Conservation (phyloP, 352 stramenopile species). For the Pythium sukuiense region DNA sequence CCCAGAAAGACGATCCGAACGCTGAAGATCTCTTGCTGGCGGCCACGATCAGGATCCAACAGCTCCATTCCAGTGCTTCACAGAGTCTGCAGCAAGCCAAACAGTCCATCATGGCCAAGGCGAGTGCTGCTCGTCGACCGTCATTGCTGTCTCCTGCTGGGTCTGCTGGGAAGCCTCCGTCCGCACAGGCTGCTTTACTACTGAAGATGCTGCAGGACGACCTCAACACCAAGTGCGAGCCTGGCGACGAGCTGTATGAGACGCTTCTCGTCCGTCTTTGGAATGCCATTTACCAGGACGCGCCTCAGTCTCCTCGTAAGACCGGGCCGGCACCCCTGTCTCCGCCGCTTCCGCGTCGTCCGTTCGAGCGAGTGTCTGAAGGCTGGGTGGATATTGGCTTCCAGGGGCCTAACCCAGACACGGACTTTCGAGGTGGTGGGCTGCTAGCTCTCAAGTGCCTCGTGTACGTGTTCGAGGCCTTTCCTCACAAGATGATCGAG, state of each 20-base stretch:
- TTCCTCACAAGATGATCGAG: constrained; percentile 65
- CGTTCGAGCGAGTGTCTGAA: constrained; percentile 47
- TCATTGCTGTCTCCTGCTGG: not conserved
- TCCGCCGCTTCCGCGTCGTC: constrained; percentile 8
- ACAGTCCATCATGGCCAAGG: constrained; percentile 35
- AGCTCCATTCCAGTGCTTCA: constrained; percentile 40
- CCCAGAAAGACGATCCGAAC: constrained; percentile 57
- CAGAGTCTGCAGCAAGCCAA: constrained; percentile 38
- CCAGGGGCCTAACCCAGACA: constrained; percentile 75
- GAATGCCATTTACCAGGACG: constrained; percentile 53
- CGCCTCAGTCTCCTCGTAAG: constrained; percentile 19
- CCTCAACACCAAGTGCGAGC: constrained; percentile 59
- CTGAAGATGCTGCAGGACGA: constrained; percentile 59
- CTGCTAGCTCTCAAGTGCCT: constrained; percentile 82
- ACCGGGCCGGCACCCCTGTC: not conserved
- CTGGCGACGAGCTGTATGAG: constrained; percentile 67
- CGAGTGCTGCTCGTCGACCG: constrained; percentile 13
- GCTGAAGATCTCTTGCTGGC: constrained; percentile 62
- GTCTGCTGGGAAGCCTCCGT: constrained; percentile 25
- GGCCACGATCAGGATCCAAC: constrained; percentile 52
- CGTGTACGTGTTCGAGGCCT: constrained; percentile 79
- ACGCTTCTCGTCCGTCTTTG: constrained; percentile 59
- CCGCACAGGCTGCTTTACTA: constrained; percentile 37
- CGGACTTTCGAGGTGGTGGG: constrained; percentile 81
- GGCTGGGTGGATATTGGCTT: constrained; percentile 80